Base-by-base conservation (phyloP, 768 basidiomycete species). In the Gloeostereum incarnatum region DNA sequence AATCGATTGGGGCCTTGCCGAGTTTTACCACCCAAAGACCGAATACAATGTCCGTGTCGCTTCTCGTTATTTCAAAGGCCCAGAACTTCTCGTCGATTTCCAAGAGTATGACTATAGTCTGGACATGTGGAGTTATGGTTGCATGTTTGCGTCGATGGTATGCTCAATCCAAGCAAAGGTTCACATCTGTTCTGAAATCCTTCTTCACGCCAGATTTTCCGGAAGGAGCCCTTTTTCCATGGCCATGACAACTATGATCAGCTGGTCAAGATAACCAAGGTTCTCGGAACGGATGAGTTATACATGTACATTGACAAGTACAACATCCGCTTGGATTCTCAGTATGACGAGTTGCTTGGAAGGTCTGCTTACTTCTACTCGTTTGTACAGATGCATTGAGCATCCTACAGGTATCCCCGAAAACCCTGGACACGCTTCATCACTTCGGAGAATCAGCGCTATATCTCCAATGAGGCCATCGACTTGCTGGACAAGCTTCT, bases 141-240 rank as follows among this genome's bases (percentile, higher is more conserved):
- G 94, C 57, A 98, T 94, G 91, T 96, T 94, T 59, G 94, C 94
- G 6, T 91, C 88, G 13, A 97, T 98, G 94, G 93, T 94, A 54
- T 49, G 72, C 26, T 50, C 25, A n/a, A n/a, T n/a, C n/a, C n/a
- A n/a, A n/a, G n/a, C n/a, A n/a, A n/a, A n/a, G n/a, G n/a, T n/a
- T n/a, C n/a, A n/a, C n/a, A n/a, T n/a, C n/a, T n/a, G n/a, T n/a
- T n/a, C n/a, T n/a, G n/a, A 34, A 43, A n/a, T 39, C 29, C 33
- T 39, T 37, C 21, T 34, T 39, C 36, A 40, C 17, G 38, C 31
- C 18, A 97, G 93, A 97, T 98, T 52, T 97, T 98, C 76, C 80
- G 94, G 49, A 97, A 97, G 59, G 94, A 97, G 58, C 94, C 94
- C 17, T 96, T 97, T 68, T 98, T 98, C 76, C 94, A 98, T 53